Evolutionary conservation across 768 basidiomycete genomes (phyloP).

Genomic region (Mycena venus): DNA sequence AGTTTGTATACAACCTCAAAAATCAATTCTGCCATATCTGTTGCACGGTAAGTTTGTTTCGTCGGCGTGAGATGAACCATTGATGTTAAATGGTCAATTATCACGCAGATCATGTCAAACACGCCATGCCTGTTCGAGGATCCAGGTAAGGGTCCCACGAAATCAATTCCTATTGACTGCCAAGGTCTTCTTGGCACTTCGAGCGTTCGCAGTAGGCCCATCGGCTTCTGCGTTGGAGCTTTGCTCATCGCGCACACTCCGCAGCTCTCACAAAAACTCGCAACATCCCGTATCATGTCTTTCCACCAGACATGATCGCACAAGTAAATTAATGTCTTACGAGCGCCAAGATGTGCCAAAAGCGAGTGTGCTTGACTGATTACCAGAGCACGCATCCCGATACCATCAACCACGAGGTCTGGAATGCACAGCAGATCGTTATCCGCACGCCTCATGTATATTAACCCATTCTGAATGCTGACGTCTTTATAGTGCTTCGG

Average conservation of each 20-base stretch:
- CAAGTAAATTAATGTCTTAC: conserved; percentile 44
- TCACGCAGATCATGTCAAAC: conserved; percentile 35
- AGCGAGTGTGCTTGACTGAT: conserved; percentile 52
- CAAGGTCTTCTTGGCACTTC: conserved; percentile 39
- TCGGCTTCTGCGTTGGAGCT: conserved; percentile 26
- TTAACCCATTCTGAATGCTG: conserved; percentile 31
- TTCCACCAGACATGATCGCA: conserved; percentile 26
- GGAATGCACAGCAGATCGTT: conserved; percentile 39
- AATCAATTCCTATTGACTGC: conserved; percentile 43
- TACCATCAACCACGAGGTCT: conserved; percentile 22
- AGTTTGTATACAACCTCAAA: conserved; percentile 35
- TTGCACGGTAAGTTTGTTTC: conserved; percentile 24
- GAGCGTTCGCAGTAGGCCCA: conserved; percentile 34
- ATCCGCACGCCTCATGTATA: conserved; percentile 27
- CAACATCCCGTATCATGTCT: conserved; percentile 14
- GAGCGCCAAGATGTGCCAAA: conserved; percentile 47
- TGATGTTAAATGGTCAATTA: conserved; percentile 35
- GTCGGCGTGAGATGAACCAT: conserved; percentile 34
- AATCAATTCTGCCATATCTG: conserved; percentile 21
- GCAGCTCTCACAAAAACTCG: conserved; percentile 8
- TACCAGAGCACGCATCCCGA: conserved; percentile 35
- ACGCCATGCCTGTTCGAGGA: conserved; percentile 30
- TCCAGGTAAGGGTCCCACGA: conserved; percentile 40
- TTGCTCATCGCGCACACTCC: conserved; percentile 34
- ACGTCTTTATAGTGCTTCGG: conserved; percentile 44